Evolutionary conservation across 352 stramenopile species (phyloP).

Genomic region (Pythium angustatum): DNA sequence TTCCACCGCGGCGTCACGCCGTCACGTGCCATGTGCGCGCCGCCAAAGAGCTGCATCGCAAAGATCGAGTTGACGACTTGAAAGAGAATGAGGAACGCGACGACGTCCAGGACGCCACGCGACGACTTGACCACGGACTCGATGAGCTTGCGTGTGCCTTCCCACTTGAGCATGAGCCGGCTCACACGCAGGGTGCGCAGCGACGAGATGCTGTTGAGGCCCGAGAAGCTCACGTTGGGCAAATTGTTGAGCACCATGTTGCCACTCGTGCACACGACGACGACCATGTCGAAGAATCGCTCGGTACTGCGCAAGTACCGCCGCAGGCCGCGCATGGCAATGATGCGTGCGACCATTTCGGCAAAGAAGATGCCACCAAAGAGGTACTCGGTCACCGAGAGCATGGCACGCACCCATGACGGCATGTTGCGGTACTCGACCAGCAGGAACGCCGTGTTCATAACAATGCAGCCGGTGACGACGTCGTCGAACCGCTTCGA

Average conservation of each 20-base stretch:
- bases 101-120: constrained; percentile 74
- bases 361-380: constrained; percentile 61
- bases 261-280: constrained; percentile 62
- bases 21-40: constrained; percentile 42
- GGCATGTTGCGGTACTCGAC: constrained; percentile 70
- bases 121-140: constrained; percentile 78
- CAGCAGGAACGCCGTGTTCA: constrained; percentile 69
- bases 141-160: constrained; percentile 76
- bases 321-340: constrained; percentile 52
- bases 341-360: constrained; percentile 66
- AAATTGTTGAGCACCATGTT: constrained; percentile 79
- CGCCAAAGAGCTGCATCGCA: constrained; percentile 79
- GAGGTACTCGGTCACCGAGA: constrained; percentile 69
- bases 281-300: constrained; percentile 69
- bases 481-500: constrained; percentile 76
- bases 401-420: constrained; percentile 29
- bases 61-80: constrained; percentile 77
- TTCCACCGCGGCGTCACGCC: constrained; percentile 69
- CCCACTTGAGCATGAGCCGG: constrained; percentile 80
- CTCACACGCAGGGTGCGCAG: constrained; percentile 70
- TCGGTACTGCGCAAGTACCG: constrained; percentile 61
- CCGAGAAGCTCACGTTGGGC: constrained; percentile 45
- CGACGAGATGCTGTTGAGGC: constrained; percentile 66
- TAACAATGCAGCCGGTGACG: constrained; percentile 66
- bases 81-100: constrained; percentile 75